Evolutionary conservation across 768 basidiomycete species (phyloP).

Genomic region (Lentinula lateritia): DNA sequence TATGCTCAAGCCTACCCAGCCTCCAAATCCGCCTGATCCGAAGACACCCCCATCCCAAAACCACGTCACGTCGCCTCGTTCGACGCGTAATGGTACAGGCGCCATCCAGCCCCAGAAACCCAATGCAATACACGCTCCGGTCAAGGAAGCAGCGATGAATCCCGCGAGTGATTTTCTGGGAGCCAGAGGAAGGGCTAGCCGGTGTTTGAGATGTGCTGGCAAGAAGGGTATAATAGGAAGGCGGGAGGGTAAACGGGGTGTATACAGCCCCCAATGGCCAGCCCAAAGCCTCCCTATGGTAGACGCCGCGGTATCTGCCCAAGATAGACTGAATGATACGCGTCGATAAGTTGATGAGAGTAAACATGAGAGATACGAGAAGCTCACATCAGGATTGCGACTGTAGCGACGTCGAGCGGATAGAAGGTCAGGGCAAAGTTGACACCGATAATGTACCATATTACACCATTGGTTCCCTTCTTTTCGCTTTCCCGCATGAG

Average conservation of each 20-base stretch:
- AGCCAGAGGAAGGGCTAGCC: conserved; percentile 53
- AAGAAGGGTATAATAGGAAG: conserved; percentile 23
- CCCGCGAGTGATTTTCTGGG: conserved; percentile 83
- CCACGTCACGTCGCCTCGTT: conserved; percentile 40
- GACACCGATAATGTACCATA: conserved; percentile 88
- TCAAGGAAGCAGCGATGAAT: conserved; percentile 71
- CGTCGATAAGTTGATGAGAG: background rate
- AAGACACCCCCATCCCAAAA: conserved; percentile 45
- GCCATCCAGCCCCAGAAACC: conserved; percentile 70
- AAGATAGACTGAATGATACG: conserved; percentile 62
- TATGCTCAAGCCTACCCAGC: conserved; percentile 47
- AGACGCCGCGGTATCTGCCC: conserved; percentile 94
- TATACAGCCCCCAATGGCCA: conserved; percentile 41
- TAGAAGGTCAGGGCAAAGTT: conserved; percentile 69
- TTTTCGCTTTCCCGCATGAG: conserved; percentile 90
- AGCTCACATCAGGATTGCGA: conserved; percentile 85
- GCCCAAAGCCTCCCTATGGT: conserved; percentile 79
- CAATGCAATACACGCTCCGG: conserved; percentile 60
- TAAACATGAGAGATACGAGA: background rate
- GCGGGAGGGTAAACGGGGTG: conserved; percentile 51
- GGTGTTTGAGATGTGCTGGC: background rate
- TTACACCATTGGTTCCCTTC: conserved; percentile 76
- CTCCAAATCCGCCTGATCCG: conserved; percentile 18
- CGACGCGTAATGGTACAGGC: conserved; percentile 29
- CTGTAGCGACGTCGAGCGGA: conserved; percentile 84